Conservation (phyloP, 345 rosid genomes). For the Brassica cretica region DNA sequence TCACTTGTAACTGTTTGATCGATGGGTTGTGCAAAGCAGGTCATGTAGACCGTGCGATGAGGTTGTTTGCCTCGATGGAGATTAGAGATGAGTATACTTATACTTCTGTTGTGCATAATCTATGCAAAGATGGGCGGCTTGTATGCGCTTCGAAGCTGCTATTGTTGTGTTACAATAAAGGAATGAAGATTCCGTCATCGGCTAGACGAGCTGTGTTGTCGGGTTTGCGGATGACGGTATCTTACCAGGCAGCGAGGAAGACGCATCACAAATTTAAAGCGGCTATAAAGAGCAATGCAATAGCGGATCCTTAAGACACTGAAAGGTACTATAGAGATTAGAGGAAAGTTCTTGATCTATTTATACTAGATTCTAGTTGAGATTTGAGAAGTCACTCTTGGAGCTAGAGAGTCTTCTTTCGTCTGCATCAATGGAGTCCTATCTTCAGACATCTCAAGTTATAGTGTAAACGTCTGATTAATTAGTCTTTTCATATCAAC, state of each 20-base stretch:
- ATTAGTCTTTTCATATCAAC: neutral
- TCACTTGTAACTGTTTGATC: constrained; percentile 49
- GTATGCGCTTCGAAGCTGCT: constrained; percentile 64
- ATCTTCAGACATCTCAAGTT: neutral
- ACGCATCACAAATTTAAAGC: constrained; percentile 46
- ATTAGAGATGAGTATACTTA: constrained; percentile 70
- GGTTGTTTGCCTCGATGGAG: constrained; percentile 58
- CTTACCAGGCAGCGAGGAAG: constrained; percentile 53
- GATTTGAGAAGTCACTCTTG: neutral
- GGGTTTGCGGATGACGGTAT: constrained; percentile 58
- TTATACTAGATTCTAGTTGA: neutral
- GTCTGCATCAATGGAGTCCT: neutral
- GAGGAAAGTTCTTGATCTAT: neutral
- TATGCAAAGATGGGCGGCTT: constrained; percentile 60
- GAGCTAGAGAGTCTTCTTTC: neutral
- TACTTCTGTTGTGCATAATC: constrained; percentile 72
- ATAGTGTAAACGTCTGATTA: neutral
- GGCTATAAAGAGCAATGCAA: constrained; percentile 24
- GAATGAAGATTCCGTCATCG: constrained; percentile 61
- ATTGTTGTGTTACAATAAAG: constrained; percentile 59
- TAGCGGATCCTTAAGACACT: neutral
- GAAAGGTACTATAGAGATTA: neutral
- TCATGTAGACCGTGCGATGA: constrained; percentile 52
- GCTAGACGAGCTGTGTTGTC: constrained; percentile 63
- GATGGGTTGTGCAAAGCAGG: constrained; percentile 73